Evolutionary conservation across 345 rosid genomes (phyloP), one percentile per base, ranked within the genome.

Genomic region (Noccaea caerulescens): DNA sequence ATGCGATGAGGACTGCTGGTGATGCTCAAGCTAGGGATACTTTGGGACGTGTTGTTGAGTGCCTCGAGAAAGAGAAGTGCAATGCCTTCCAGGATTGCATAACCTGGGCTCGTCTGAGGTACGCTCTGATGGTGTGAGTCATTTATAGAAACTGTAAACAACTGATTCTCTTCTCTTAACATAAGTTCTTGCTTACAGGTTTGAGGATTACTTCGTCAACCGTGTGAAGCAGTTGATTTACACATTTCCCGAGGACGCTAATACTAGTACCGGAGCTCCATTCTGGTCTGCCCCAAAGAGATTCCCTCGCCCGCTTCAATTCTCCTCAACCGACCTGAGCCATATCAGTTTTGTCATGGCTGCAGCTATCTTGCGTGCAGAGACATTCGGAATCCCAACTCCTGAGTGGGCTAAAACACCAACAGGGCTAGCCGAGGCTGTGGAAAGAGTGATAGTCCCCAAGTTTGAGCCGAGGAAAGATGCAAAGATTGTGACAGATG

Each of bases 201-300:
- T 95, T 63, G 98, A 95, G 74, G 99, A 95, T 69, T 92, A 95
- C 81, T 95, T 90, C 57, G 77, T 71, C 52, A 79, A 87, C 67
- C 94, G 98, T 12, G 88, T 92, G 67, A 92, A 90, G 88, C 98
- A 95, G 76, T 64, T 95, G 76, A 82, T 78, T 53, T 85, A 73
- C 65, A 92, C 98, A 54, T 95, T 95, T 80, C 98, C 99, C 2
- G 99, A 95, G 79, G 98, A 90, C 75, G 97, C 99, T 54, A 72
- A 82, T 30, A 92, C 97, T 51, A 90, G 93, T 75, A 90, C 88
- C 2, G 98, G 99, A 33, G 88, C 91, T 70, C 97, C 97, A 1
- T 95, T 95, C 84, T 95, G 98, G 98, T 95, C 99, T 6, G 99
- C 99, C 45, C 98, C 99, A 51, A 95, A 95, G 78, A 81, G 98